These are phyloP conservation scores for Chlorella sp. DNA, from an alignment of 139 green algal genomes.

Conservation along the genomic window DNA sequence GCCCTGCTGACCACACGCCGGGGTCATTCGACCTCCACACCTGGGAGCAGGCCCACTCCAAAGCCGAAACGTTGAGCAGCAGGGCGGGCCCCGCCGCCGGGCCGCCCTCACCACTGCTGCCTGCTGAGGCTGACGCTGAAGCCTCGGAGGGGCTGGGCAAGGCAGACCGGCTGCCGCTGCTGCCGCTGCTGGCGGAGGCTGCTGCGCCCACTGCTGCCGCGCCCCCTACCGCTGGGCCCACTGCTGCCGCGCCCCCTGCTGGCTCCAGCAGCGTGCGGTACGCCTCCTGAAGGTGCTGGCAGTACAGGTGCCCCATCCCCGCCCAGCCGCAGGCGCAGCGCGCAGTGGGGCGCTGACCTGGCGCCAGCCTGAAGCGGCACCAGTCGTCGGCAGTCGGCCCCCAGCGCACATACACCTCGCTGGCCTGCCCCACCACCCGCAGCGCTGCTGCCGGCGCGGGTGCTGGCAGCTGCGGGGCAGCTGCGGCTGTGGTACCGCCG, in stretches of 20 bases:
- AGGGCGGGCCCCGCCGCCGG: neutral
- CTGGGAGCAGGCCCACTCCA: neutral
- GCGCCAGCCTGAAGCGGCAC: neutral
- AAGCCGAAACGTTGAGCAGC: neutral
- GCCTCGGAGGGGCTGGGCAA: no score
- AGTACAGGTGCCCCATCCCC: neutral
- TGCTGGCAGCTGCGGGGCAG: neutral
- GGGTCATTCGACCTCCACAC: neutral
- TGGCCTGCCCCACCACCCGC: neutral
- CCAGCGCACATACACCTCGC: neutral
- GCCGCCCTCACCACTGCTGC: neutral
- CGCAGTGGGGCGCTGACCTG: neutral
- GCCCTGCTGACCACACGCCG: neutral
- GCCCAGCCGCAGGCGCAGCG: neutral
- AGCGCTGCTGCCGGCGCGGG: neutral
- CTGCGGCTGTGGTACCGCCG: no score
- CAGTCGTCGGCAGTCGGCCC: neutral
- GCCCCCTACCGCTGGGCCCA: neutral
- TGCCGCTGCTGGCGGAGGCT: neutral
- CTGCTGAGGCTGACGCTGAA: neutral
- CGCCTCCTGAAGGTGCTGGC: neutral
- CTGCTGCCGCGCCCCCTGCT: neutral
- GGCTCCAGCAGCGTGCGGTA: neutral
- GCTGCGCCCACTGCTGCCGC: no score
- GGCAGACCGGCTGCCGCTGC: neutral